A percentile compares a stretch with the other conserved stretches of the same genome.
Conservation (phyloP, 2,329 filamentous ascomycete species). For the Fusarium buharicum region DNA sequence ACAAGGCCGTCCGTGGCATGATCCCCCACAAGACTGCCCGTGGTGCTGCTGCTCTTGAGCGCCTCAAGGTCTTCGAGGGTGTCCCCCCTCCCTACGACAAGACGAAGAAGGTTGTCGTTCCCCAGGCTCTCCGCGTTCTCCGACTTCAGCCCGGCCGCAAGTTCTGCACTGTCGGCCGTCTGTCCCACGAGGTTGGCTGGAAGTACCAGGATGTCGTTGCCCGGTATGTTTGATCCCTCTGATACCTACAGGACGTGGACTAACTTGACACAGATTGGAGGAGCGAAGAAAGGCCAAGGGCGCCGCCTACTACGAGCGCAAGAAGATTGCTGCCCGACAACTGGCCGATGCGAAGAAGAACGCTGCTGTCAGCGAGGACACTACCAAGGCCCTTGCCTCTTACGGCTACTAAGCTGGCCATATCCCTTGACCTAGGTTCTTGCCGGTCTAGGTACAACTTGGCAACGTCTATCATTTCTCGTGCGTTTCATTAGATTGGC, state of each 20-base stretch:
- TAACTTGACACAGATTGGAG: conserved; percentile 77
- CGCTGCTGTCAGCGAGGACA: conserved; percentile 87
- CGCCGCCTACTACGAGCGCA: conserved; percentile 99
- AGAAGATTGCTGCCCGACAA: conserved; percentile 95
- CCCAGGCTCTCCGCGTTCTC: conserved; percentile 96
- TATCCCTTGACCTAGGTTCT: conserved; percentile 45
- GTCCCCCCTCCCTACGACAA: conserved; percentile 99
- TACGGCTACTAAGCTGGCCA: conserved; percentile 82
- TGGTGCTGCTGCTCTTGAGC: conserved; percentile 94
- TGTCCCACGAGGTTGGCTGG: conserved; percentile 99
- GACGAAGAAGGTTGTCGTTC: conserved; percentile 99
- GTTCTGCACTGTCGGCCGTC: conserved; percentile 98
- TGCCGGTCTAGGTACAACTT: conserved; percentile 49
- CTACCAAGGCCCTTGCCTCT: conserved; percentile 85
- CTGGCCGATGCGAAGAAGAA: conserved; percentile 92
- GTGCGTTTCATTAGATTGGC: conserved; percentile 66
- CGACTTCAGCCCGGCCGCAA: conserved; percentile 98
- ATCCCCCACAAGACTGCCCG: conserved; percentile 99
- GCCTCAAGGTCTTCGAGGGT: conserved; percentile 99
- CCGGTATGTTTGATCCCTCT: conserved; percentile 72
- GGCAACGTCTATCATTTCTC: conserved; percentile 59
- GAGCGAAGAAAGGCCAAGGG: conserved; percentile 99
- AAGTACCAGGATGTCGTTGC: conserved; percentile 99
- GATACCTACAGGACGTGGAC: conserved; percentile 2
- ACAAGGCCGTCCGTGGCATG: conserved; percentile 99